Evolutionary conservation across 192 early-diverging fungal species (phyloP), one percentile per base, ranked within the genome.

Genomic region (Backusella westeae): DNA sequence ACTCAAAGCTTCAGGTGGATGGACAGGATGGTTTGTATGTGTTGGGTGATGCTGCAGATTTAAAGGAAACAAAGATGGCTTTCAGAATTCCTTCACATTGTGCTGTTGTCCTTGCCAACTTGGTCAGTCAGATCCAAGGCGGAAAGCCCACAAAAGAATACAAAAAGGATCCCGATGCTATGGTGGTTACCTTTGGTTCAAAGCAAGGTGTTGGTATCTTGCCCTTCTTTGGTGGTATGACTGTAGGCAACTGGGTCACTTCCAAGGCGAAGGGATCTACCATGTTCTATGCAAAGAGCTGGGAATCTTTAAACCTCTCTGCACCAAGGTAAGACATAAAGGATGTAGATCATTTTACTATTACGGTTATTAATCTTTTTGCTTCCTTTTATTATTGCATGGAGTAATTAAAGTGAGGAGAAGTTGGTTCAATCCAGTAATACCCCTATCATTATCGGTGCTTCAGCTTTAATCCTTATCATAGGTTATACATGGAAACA

Each of bases 31-130:
- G 70, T 36, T 69, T 85, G 38, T 83, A 83, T 65, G 84, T 83
- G 19, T 23, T 81, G 4, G 84, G 84, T 29, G 84, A 85, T 63
- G 69, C 75, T 56, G 75, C 74, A 1, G 80, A 83, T 73, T 38
- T 81, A n/a, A 67, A 75, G 1, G 84, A 83, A 69, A 49, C 77
- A 2, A 85, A 85, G 52, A 34, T 79, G 42, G 84, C 82, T 5
- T 80, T 46, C 42, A 69, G 77, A 34, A 78, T 73, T 41, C 1
- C 15, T 7, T 23, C 35, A 21, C 82, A 85, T 38, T 77, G 44
- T 4, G n/a, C 38, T 6, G 12, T 75, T 12, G 67, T 73, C 8
- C 35, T 71, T 21, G 65, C 67, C 19, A 85, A 83, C 23, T 78
- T 85, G 15, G 23, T 34, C n/a, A 53, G 70, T 14, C 56, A 75